Evolutionary conservation across 2,329 filamentous ascomycete species (phyloP).

Genomic region (Fusarium virguliforme): DNA sequence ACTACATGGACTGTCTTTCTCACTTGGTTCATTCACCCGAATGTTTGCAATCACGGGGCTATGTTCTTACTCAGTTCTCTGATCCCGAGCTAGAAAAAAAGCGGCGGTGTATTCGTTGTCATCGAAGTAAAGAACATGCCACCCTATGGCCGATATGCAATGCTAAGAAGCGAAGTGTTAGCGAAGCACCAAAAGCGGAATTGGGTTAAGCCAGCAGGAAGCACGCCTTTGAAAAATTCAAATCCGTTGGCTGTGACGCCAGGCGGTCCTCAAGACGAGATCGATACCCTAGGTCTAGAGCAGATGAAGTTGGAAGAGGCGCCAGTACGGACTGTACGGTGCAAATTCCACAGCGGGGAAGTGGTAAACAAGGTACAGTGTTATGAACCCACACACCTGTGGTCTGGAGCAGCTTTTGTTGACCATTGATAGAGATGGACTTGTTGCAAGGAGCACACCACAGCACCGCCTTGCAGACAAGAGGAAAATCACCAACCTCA

Average conservation of each 20-base stretch:
- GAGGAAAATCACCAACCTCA: constrained; percentile 17
- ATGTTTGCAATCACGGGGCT: not conserved
- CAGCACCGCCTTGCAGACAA: constrained; percentile 8
- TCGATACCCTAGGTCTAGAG: no score
- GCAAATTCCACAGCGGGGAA: constrained; percentile 22
- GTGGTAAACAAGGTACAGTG: constrained; percentile 7
- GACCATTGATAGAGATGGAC: constrained; percentile 24
- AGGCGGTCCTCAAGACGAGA: no score
- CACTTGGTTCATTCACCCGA: not conserved
- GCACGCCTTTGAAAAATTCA: no score
- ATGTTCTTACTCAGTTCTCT: not conserved
- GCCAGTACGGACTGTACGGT: not conserved
- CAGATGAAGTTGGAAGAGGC: no score
- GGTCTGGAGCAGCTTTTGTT: accelerated
- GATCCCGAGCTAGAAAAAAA: not conserved
- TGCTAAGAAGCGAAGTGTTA: not conserved
- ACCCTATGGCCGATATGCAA: not conserved
- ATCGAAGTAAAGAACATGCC: not conserved
- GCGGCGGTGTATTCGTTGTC: not conserved
- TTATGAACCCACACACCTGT: not conserved
- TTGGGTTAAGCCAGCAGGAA: no score
- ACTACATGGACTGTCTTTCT: not conserved
- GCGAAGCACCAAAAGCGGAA: not conserved
- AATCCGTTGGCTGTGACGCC: no score
- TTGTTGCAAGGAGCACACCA: constrained; percentile 19